These are phyloP conservation scores for Aspergillus biplanus DNA, from an alignment of 495 filamentous ascomycete species.

Conservation along the genomic window DNA sequence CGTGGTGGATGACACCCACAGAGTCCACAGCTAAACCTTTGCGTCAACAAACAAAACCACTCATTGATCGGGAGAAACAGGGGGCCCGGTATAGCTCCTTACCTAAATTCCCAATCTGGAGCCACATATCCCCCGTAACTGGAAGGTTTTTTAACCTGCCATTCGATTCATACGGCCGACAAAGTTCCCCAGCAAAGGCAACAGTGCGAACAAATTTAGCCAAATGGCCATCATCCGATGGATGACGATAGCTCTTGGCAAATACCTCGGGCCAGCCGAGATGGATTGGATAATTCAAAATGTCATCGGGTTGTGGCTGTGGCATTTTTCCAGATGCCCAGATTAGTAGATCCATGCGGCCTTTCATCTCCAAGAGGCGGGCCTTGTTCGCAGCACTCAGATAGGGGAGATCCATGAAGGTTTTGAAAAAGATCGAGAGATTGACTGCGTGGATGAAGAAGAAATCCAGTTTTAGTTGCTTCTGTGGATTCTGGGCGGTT, in stretches of 20 bases:
- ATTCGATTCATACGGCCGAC: conserved; percentile 42
- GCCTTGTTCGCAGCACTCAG: conserved; percentile 50
- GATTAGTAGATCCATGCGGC: conserved; percentile 67
- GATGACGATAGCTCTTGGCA: conserved; percentile 50
- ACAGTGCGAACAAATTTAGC: conserved; percentile 74
- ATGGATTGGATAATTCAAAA: conserved; percentile 51
- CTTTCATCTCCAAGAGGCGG: conserved; percentile 77
- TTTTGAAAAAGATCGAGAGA: conserved; percentile 63
- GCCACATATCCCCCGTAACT: conserved; percentile 72
- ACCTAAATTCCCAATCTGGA: conserved; percentile 59
- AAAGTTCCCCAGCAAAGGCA: conserved; percentile 56
- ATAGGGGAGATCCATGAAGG: conserved; percentile 45
- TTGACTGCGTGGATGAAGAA: conserved; percentile 76
- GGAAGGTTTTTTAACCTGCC: conserved; percentile 48
- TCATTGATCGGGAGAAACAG: no score
- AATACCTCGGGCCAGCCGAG: conserved; percentile 60
- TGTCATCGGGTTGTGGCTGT: conserved; percentile 55
- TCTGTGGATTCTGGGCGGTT: conserved; percentile 62
- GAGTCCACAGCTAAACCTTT: no score
- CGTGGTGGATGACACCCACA: no score
- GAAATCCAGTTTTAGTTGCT: conserved; percentile 77
- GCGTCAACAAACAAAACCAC: no score
- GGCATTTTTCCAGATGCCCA: conserved; percentile 66
- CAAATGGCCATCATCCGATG: conserved; percentile 77
- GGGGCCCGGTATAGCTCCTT: not conserved